Base-by-base conservation (phyloP, 805 yeast species). In the Lipomyces yamanashiensis region DNA sequence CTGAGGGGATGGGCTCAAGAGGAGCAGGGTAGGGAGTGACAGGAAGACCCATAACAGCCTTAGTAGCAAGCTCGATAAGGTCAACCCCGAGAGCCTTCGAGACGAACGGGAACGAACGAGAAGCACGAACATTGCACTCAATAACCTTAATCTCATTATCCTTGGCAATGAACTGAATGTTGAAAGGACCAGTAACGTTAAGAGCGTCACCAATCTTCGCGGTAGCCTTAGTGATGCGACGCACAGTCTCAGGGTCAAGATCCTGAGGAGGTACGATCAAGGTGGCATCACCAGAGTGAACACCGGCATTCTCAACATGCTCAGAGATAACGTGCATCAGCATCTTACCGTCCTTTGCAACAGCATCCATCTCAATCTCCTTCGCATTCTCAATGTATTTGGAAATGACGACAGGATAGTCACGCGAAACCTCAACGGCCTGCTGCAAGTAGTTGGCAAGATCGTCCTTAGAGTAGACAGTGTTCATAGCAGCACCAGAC, bases 401-500 rank as follows among this genome's bases (percentile, higher is more conserved):
- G 77, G 98, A 90, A 74, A 93, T 89, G 61, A 93, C 99, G 67
- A 93, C 99, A 23, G 99, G 99, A 78, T 92, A 92, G 73, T 93
- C 99, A 65, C 96, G 96, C 53, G 98, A 93, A 66, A 93, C 98
- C 71, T 92, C 96, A 62, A 90, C 98, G 60, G 99, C 99, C 77
- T 95, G 97, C 64, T 89, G 83, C 76, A 93, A 82, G 77, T 91
- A 92, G 15, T 88, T 85, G 53, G 89, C 96, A 75, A 93, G 82
- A 75, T 93, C 98, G 71, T 88, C 95, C 74, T 84, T 83, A 39
- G 96, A 86, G 81, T 92, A 91, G 61, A 92, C 97, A 50, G 97
- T 92, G 80, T 92, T 92, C 99, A 93, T 93, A 63, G 99, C 99
- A 71, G 99, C 99, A 81, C 99, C 99, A 49, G 97, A 91, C 67